A percentile compares a stretch with the other conserved stretches of the same genome.
phyloP scores from a whole-genome alignment of 1,284 basidiomycete species.

The Trichosporon ovoides region DNA sequence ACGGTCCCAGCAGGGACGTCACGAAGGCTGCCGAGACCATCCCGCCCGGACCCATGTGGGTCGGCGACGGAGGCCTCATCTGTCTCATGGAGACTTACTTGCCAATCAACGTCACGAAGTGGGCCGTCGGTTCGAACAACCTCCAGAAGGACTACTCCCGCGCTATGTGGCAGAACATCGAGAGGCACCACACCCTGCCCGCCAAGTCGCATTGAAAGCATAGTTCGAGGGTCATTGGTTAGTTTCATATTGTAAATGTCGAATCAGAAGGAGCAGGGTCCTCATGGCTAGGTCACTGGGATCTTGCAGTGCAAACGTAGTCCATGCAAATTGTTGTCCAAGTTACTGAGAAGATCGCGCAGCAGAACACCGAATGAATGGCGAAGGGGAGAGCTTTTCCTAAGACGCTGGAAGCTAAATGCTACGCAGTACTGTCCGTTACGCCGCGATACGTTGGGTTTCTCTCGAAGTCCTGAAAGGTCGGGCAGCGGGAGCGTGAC shows the following conservation, averaged over 20 bases:
- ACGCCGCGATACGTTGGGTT: no score
- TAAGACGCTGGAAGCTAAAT: no score
- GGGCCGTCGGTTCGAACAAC: constrained; percentile 26
- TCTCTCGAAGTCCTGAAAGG: no score
- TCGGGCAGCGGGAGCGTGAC: no score
- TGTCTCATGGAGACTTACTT: constrained; percentile 9
- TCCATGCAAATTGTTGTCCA: no score
- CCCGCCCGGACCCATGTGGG: constrained; percentile 7
- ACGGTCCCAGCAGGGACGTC: constrained; percentile 28
- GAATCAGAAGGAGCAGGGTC: not conserved
- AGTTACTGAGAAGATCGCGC: no score
- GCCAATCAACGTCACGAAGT: constrained; percentile 7
- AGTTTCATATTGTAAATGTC: not conserved
- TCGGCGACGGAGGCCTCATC: constrained; percentile 3
- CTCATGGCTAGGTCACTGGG: no score
- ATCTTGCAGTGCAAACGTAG: no score
- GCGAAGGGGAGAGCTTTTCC: no score
- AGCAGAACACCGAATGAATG: no score
- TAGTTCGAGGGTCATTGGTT: not conserved
- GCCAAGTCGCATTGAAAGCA: not conserved
- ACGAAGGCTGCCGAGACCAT: not conserved
- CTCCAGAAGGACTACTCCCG: constrained; percentile 29
- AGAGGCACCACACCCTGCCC: constrained; percentile 11
- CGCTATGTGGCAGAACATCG: constrained; percentile 15
- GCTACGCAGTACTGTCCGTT: no score